These are phyloP conservation scores for Entomortierella lignicola DNA, from an alignment of 192 early-diverging fungal species.

Conservation along the genomic window DNA sequence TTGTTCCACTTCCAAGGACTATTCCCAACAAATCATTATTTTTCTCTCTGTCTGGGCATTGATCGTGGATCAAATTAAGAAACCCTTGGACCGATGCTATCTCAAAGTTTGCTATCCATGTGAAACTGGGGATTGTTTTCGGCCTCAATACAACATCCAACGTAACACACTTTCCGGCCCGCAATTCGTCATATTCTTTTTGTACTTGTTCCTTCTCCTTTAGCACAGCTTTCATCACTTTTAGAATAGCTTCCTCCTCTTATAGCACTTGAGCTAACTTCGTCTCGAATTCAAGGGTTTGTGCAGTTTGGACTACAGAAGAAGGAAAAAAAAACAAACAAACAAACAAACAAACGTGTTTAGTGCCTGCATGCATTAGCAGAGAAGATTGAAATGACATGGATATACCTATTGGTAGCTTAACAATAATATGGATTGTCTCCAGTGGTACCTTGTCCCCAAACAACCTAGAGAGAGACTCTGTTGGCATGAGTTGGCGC, in stretches of 20 bases:
- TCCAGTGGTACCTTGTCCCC: neutral
- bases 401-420: slow-evolving; percentile 19
- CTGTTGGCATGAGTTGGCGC: neutral
- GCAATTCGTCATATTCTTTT: slow-evolving; percentile 3
- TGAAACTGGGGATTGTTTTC: slow-evolving; percentile 6
- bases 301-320: no score
- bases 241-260: no score
- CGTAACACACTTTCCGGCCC: neutral
- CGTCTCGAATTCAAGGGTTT: no score
- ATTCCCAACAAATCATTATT: slow-evolving; percentile 12
- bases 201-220: no score
- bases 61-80: neutral
- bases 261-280: no score
- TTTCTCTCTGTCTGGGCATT: slow-evolving; percentile 17
- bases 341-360: no score
- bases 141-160: slow-evolving; percentile 8
- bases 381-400: no score
- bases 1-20: slow-evolving; percentile 8
- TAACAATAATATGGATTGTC: neutral
- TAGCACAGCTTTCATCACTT: no score
- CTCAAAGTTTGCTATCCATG: slow-evolving; percentile 15
- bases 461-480: neutral
- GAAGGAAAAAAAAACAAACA: no score
- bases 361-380: neutral
- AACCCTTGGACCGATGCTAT: neutral